Percentiles rank a stretch among this genome's conserved stretches.
Conservation (phyloP, 177 flowering plant genomes). For the Telopea speciosissima region DNA sequence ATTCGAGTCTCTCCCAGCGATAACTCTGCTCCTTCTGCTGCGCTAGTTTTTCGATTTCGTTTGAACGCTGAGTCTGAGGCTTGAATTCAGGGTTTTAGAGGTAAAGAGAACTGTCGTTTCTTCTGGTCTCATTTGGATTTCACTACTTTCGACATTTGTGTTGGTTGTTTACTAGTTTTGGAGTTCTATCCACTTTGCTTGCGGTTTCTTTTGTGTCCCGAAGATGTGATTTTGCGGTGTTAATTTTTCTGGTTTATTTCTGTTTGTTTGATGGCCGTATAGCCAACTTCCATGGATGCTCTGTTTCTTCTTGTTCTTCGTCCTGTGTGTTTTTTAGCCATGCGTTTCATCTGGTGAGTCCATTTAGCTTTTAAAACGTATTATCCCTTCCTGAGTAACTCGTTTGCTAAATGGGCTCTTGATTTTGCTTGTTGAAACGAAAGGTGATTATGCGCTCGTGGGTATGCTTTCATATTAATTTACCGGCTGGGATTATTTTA, state of each 20-base stretch:
- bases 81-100: not conserved
- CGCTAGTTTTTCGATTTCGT: not conserved
- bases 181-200: no score
- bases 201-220: not conserved
- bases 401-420: not conserved
- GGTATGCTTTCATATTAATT: not conserved
- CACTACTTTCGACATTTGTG: not conserved
- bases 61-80: not conserved
- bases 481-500: not conserved
- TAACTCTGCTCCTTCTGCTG: not conserved
- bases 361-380: not conserved
- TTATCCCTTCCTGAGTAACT: not conserved
- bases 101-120: not conserved
- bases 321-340: not conserved
- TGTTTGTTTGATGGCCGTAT: not conserved
- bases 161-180: no score
- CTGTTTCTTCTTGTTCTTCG: not conserved
- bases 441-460: not conserved
- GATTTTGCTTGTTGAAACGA: not conserved
- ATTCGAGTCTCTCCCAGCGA: no score
- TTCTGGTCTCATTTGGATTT: not conserved
- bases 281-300: not conserved
- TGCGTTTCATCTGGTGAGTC: no score
- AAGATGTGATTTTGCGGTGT: not conserved
- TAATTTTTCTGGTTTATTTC: not conserved